Base-by-base conservation (phyloP, 75 land plant species). In the Larix kaempferi region DNA sequence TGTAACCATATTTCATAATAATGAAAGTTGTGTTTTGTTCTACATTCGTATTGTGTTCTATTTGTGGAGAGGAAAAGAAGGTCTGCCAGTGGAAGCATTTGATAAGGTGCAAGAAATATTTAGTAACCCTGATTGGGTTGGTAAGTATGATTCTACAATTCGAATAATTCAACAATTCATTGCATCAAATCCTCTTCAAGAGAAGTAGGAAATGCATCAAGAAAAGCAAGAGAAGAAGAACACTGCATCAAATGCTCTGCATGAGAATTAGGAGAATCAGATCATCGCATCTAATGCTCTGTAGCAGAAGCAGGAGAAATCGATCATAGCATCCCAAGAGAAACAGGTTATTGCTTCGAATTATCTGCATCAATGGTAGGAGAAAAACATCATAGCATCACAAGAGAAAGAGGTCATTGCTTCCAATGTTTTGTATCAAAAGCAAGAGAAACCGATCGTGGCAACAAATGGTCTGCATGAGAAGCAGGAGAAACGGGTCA, bases 61-160 rank as follows among this genome's bases (percentile, higher is more conserved):
- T n/a, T n/a, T n/a, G 79, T 78, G 97, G 73, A 7, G 85, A 86
- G 82, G 98, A 89, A 39, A 83, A 78, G 41, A 91, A 76, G 91
- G 78, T 22, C 80, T 88, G 75, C 88, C 93, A 15, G 86, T 87
- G 23, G 99, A 97, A 71, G 98, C 92, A 67, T 97, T 97, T 85
- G 94, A 85, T 57, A 96, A 93, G 80, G 99, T 91, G 17, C 94
- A 92, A 78, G 99, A 97, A 79, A 86, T 95, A 19, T 95, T 94
- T 59, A 91, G 83, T 80, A 90, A 74, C 78, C 79, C 80, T 56
- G 95, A 92, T 75, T 90, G 69, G 82, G 62, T 75, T 76, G 87
- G 78, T 3, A 88, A 84, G 72, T 82, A 80, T 12, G 95, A 69
- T 41, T 3, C 72, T 69, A 60, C 80, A 71, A 73, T 84, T 37